These are phyloP conservation scores for Termitomyces sp. DNA, from an alignment of 768 basidiomycete genomes.

Conservation along the genomic window DNA sequence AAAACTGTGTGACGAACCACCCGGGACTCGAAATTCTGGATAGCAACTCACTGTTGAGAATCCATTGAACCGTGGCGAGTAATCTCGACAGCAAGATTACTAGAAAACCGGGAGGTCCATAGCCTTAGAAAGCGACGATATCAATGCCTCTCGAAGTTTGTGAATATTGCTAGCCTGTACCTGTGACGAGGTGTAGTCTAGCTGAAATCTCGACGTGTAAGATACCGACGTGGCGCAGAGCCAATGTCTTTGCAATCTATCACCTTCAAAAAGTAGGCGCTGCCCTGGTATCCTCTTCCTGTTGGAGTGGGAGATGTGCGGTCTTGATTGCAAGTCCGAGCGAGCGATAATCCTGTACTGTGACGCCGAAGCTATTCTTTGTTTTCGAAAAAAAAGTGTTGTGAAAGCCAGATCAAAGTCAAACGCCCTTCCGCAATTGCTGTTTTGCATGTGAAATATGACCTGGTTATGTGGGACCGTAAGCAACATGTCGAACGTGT, in stretches of 20 bases:
- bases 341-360: background rate
- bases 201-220: background rate
- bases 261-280: background rate
- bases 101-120: background rate
- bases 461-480: background rate
- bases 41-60: background rate
- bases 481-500: background rate
- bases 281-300: no score
- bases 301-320: background rate
- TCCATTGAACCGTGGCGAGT: background rate
- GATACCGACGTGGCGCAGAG: background rate
- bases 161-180: background rate
- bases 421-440: background rate
- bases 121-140: background rate
- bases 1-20: background rate
- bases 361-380: background rate
- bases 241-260: background rate
- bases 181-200: background rate
- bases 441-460: background rate
- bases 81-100: background rate
- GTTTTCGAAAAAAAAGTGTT: background rate
- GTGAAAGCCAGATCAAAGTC: background rate
- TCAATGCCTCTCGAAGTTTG: background rate
- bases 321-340: background rate
- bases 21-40: background rate